Evolutionary conservation across 208 protist genomes (phyloP).

Genomic region (Trichomonas vaginalis): DNA sequence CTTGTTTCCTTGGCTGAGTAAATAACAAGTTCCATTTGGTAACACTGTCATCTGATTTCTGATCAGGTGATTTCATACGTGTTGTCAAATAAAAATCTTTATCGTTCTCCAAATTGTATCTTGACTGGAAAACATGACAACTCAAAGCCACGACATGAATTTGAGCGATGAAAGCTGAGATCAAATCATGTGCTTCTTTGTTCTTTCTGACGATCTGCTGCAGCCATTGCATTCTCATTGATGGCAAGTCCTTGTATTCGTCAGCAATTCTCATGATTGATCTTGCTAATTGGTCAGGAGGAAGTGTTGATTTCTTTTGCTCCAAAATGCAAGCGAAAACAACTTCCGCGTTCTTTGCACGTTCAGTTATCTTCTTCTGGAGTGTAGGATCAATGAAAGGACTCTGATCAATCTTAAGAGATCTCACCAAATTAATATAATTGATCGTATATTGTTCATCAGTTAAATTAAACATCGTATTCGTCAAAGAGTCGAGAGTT

Average conservation of each 20-base stretch:
- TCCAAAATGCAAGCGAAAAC: background rate
- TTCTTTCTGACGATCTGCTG: background rate
- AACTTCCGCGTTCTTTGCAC: background rate
- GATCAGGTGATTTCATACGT: background rate
- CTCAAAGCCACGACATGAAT: background rate
- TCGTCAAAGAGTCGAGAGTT: background rate
- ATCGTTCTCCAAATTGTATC: background rate
- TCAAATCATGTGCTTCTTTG: background rate
- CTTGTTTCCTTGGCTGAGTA: background rate
- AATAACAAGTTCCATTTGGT: background rate
- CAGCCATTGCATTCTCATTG: background rate
- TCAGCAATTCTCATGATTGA: background rate
- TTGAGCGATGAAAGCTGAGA: background rate
- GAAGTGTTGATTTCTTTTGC: background rate
- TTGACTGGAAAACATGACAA: background rate
- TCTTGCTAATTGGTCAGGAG: background rate
- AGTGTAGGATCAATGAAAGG: background rate
- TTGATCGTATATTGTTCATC: background rate
- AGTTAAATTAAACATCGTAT: background rate
- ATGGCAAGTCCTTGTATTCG: background rate
- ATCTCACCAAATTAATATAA: background rate
- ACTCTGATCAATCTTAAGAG: background rate
- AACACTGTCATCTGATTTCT: background rate
- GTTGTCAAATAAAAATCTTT: too few species aligned
- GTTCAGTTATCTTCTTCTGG: background rate